phyloP scores from a whole-genome alignment of 176 grass and related monocot species.

The Poa annua region DNA sequence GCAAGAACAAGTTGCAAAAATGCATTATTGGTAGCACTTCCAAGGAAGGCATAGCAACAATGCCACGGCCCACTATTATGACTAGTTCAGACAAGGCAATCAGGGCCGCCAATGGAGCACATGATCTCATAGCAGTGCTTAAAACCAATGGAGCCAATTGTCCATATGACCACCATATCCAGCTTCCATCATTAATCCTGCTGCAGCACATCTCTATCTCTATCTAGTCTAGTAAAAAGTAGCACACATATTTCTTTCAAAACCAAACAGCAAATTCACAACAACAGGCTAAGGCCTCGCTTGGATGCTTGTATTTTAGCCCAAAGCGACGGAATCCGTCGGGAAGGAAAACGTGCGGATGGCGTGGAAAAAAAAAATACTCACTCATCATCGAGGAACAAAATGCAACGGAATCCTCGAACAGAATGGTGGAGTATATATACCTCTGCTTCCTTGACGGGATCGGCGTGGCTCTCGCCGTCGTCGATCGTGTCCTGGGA shows the following conservation, averaged over 20 bases:
- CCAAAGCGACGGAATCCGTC: no score
- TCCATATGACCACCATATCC: background rate
- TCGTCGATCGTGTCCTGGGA: slow-evolving; percentile 38
- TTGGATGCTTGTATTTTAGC: no score
- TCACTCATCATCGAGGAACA: background rate
- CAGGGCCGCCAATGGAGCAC: background rate
- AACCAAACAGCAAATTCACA: background rate
- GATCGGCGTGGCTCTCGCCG: slow-evolving; percentile 40
- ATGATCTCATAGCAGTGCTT: slow-evolving; percentile 11
- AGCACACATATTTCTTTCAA: background rate
- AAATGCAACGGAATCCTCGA: background rate
- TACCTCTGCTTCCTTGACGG: slow-evolving; percentile 78
- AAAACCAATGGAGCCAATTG: background rate
- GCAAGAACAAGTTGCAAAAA: background rate
- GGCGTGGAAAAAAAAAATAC: background rate
- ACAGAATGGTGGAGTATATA: background rate
- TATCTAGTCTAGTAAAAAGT: background rate
- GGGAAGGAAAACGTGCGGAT: no score
- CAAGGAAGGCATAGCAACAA: slow-evolving; percentile 27
- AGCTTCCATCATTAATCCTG: slow-evolving; percentile 22
- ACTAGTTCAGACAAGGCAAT: background rate
- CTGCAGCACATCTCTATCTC: background rate
- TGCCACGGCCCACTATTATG: slow-evolving; percentile 4
- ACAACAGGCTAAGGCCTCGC: background rate
- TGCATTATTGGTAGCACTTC: slow-evolving; percentile 19